A percentile compares a stretch with the other conserved stretches of the same genome.
Evolutionary conservation across 305 asterid genomes (phyloP).

Genomic region (Fraxinus angustifolia): DNA sequence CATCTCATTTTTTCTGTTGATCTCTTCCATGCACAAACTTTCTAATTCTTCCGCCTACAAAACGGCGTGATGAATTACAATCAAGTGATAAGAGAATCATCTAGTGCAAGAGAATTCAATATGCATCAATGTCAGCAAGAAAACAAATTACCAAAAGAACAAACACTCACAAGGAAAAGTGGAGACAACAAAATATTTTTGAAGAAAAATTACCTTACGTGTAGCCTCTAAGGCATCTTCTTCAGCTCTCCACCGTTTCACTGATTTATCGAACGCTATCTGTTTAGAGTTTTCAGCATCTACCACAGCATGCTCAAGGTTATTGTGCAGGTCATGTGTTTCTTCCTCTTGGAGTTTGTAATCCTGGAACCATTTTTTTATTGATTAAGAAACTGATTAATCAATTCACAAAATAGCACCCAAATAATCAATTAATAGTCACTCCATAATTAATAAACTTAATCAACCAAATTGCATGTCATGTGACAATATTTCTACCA

Average conservation of each 20-base stretch:
- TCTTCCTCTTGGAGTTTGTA: slow-evolving; percentile 27
- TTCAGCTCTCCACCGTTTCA: slow-evolving; percentile 57
- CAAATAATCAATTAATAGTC: slow-evolving; percentile 8
- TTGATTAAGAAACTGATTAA: slow-evolving; percentile 25
- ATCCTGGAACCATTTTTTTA: slow-evolving; percentile 42
- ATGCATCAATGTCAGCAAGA: slow-evolving; percentile 20
- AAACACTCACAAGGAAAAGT: neutral
- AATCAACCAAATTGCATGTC: neutral
- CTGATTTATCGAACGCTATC: slow-evolving; percentile 40
- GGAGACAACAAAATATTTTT: slow-evolving; percentile 5
- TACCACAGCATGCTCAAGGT: slow-evolving; percentile 41
- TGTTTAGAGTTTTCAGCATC: slow-evolving; percentile 44
- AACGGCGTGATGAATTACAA: slow-evolving; percentile 20
- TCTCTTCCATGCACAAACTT: slow-evolving; percentile 47
- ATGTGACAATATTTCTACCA: neutral
- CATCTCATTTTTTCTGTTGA: slow-evolving; percentile 34
- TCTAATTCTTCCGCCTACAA: slow-evolving; percentile 63
- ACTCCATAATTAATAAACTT: slow-evolving; percentile 1
- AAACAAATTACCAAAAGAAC: neutral
- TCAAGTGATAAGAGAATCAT: slow-evolving; percentile 20
- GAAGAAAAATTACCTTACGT: slow-evolving; percentile 39
- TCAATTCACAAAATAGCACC: neutral
- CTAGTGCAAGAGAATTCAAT: slow-evolving; percentile 8
- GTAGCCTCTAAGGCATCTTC: slow-evolving; percentile 53
- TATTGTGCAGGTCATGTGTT: slow-evolving; percentile 31